Conservation (phyloP, 805 yeast species). For the Debaryomyces hansenii region DNA sequence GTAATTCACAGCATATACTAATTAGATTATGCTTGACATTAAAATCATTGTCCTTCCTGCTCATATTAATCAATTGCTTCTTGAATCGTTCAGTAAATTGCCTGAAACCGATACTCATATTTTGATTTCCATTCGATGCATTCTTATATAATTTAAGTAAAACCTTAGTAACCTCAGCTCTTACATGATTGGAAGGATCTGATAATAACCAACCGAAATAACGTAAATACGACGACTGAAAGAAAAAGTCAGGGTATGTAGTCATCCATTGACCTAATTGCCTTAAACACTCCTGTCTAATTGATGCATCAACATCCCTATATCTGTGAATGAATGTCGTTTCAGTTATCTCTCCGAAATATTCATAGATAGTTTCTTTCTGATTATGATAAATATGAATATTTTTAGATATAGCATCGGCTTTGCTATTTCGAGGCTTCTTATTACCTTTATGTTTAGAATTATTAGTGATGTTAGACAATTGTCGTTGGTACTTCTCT, state of each 20-base stretch:
- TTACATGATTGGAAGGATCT: slow-evolving; percentile 62
- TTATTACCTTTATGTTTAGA: slow-evolving; percentile 12
- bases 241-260: slow-evolving; percentile 66
- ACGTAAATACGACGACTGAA: slow-evolving; percentile 67
- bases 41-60: slow-evolving; percentile 40
- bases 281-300: slow-evolving; percentile 68
- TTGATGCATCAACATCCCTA: slow-evolving; percentile 72
- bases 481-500: slow-evolving; percentile 47
- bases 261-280: slow-evolving; percentile 72
- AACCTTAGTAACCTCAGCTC: slow-evolving; percentile 62
- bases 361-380: slow-evolving; percentile 52
- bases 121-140: slow-evolving; percentile 11
- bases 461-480: slow-evolving; percentile 26
- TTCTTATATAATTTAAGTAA: slow-evolving; percentile 50
- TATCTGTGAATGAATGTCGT: slow-evolving; percentile 73
- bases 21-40: slow-evolving; percentile 52
- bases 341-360: slow-evolving; percentile 64
- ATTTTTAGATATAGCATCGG: slow-evolving; percentile 46
- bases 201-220: slow-evolving; percentile 84
- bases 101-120: slow-evolving; percentile 60
- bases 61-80: slow-evolving; percentile 62
- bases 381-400: slow-evolving; percentile 39
- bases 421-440: slow-evolving; percentile 38
- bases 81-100: slow-evolving; percentile 79
- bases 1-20: slow-evolving; percentile 55